These are phyloP conservation scores for Pogostemon cablin DNA, from an alignment of 257 asterid genomes.

Conservation along the genomic window DNA sequence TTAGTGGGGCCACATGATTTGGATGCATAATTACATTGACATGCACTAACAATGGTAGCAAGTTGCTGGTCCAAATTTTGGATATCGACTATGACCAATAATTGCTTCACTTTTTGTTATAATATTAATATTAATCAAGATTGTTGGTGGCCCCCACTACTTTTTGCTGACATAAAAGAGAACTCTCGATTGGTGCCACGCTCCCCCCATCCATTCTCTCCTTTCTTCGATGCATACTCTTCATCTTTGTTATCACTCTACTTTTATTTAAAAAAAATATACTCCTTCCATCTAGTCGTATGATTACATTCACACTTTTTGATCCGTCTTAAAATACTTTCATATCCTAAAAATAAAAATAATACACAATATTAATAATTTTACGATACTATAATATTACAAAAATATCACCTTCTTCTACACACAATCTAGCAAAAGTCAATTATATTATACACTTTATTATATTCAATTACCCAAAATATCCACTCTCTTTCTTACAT, in stretches of 20 bases:
- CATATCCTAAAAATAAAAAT: too few relatives aligned
- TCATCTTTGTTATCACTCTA: conserved; percentile 23
- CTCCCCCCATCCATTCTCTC: conserved; percentile 28
- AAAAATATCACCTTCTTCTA: too few relatives aligned
- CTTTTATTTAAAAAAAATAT: conserved; percentile 5
- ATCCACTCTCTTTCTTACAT: too few relatives aligned
- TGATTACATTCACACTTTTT: too few relatives aligned
- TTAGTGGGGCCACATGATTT: neutral
- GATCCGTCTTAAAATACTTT: too few relatives aligned
- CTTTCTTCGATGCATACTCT: conserved; percentile 25
- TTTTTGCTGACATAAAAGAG: conserved; percentile 26
- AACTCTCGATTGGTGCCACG: neutral
- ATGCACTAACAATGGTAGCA: conserved; percentile 16
- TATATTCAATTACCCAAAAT: too few relatives aligned
- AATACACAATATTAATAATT: too few relatives aligned
- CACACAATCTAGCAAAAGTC: too few relatives aligned
- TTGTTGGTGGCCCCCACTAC: conserved; percentile 29
- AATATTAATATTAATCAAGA: neutral
- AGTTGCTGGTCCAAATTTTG: conserved; percentile 22
- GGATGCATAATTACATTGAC: conserved; percentile 25
- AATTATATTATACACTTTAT: too few relatives aligned
- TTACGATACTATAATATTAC: too few relatives aligned
- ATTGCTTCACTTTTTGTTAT: conserved; percentile 12
- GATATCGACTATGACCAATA: neutral
- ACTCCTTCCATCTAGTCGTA: neutral